Base-by-base conservation (phyloP, 495 filamentous ascomycete species). In the Delitschia confertaspora region DNA sequence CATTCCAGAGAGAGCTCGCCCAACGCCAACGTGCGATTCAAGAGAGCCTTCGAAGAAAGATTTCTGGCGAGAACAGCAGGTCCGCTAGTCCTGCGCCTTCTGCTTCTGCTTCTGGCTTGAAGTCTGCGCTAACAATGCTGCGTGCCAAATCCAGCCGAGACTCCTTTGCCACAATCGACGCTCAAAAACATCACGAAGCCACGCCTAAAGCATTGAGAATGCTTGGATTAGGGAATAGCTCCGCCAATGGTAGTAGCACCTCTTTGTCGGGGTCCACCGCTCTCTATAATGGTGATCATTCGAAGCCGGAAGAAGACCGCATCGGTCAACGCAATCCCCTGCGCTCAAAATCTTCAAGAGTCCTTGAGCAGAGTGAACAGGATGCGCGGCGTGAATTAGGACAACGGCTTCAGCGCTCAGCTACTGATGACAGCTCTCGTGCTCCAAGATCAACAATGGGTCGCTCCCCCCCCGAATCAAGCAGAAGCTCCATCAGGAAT, bases 1-100 rank as follows among this genome's bases (percentile, higher is more conserved):
- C 85, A 39, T 88, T 95, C 52, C 78, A 78, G 16, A 79, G 71
- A 42, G 85, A 91, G 54, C 76, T 95, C 16, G 85, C 84, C 0
- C 73, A 82, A 57, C 74, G 86, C 29, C 76, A 82, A 37, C 73
- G 79, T 22, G 82, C 76, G 13, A 82, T 94, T 23, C 80, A 88
- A 49, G 86, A 93, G 62, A 86, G 80, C 54, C 65, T 95, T 20
- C 78, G 77, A 11, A 83, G 69, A 13, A 82, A 80, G 52, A 78
- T 76, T 11, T 82, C 85, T 47, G 72, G 68, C 6, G 81, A 83
- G 16, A 23, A 39, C 51, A 70, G 73, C 63, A 62, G 71, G 57
- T 66, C 85, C 33, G 64, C 62, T 36, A 79, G 66, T 29, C 70
- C 63, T 6, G 69, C 61, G 42, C 58, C 55, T 51, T 55, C 51